Evolutionary conservation across 805 yeast species (phyloP).

Genomic region (Metschnikowia peoriensis): DNA sequence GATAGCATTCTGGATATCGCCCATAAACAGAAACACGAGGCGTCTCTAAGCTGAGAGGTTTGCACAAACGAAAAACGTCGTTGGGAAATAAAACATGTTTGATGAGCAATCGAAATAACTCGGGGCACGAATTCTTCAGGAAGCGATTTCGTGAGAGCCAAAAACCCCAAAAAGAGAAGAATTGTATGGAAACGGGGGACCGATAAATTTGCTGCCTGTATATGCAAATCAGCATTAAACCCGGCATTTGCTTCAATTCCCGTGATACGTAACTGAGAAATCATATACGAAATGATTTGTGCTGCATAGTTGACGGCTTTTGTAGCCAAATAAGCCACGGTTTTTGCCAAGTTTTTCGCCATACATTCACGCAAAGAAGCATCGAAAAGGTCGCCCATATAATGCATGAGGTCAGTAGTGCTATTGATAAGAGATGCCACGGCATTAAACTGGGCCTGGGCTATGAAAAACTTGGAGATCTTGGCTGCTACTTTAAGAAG

Average conservation of each 20-base stretch:
- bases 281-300: slow-evolving; percentile 39
- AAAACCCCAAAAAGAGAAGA: slow-evolving; percentile 53
- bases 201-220: slow-evolving; percentile 32
- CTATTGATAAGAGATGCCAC: slow-evolving; percentile 53
- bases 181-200: slow-evolving; percentile 55
- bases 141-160: slow-evolving; percentile 27
- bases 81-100: slow-evolving; percentile 57
- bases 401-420: slow-evolving; percentile 32
- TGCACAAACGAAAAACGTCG: slow-evolving; percentile 46
- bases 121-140: slow-evolving; percentile 23
- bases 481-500: slow-evolving; percentile 38
- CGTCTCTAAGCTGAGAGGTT: slow-evolving; percentile 76
- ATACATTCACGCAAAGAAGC: slow-evolving; percentile 60
- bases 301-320: slow-evolving; percentile 38
- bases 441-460: slow-evolving; percentile 28
- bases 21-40: slow-evolving; percentile 87
- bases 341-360: slow-evolving; percentile 62
- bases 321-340: slow-evolving; percentile 35
- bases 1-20: slow-evolving; percentile 50
- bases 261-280: slow-evolving; percentile 29
- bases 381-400: slow-evolving; percentile 43
- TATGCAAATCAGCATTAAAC: slow-evolving; percentile 4
- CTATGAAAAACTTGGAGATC: slow-evolving; percentile 27
- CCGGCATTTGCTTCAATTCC: neutral
- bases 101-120: slow-evolving; percentile 39